A percentile compares a stretch with the other conserved stretches of the same genome.
These are phyloP conservation scores for Aureobasidium musti DNA, from an alignment of 2,329 filamentous ascomycete species.

Conservation along the genomic window DNA sequence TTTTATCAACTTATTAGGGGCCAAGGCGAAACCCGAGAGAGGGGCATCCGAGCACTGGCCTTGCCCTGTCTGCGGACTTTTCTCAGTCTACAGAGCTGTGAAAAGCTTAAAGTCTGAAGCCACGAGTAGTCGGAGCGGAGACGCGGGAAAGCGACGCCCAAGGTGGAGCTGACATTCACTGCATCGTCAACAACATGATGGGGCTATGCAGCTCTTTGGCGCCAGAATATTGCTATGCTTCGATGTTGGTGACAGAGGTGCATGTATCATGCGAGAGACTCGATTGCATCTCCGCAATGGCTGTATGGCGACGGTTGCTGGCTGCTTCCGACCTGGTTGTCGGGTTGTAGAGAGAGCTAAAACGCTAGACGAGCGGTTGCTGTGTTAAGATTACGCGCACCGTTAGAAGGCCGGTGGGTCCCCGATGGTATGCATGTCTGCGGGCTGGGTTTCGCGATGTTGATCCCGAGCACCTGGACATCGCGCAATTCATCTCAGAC, in stretches of 20 bases:
- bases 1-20: not conserved
- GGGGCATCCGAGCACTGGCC: not conserved
- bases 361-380: conserved; percentile 25
- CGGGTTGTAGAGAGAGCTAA: conserved; percentile 18
- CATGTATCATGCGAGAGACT: not conserved
- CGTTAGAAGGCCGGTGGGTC: conserved; percentile 13
- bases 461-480: conserved; percentile 22
- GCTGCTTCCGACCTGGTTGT: conserved; percentile 27
- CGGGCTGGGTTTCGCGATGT: conserved; percentile 8
- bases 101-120: conserved; percentile 10
- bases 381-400: conserved; percentile 28
- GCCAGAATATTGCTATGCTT: not conserved
- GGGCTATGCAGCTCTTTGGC: not conserved
- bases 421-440: conserved; percentile 26
- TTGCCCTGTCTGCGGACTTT: conserved; percentile 16
- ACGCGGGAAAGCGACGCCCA: conserved; percentile 7
- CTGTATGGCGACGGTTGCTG: conserved; percentile 2
- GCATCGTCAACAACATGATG: not conserved
- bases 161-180: conserved; percentile 23
- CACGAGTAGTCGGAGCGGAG: conserved; percentile 26
- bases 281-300: not conserved
- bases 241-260: not conserved
- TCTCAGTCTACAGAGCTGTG: not conserved
- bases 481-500: conserved; percentile 28
- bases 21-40: conserved; percentile 17